Base-by-base conservation (phyloP, 805 yeast species). In the Saturnispora hagleri region DNA sequence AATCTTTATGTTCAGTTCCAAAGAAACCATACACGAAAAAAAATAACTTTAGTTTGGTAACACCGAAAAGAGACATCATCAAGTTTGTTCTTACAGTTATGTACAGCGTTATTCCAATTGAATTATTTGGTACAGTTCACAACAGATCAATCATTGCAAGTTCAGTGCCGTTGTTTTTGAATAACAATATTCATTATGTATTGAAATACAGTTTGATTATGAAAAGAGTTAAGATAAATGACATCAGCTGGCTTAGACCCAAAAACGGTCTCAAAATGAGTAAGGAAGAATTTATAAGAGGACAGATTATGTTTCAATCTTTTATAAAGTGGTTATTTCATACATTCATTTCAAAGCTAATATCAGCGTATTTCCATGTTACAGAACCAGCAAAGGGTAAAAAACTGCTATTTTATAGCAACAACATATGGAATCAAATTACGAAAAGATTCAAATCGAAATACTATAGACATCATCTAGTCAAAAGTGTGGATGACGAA, bases 261-360 rank as follows among this genome's bases (percentile, higher is more conserved):
- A 48, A 43, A 20, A 15, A 53, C 2, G 52, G 59, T 27, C 26
- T 49, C 47, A 22, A 60, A 61, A 12, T 57, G 66, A 74, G 73
- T n/a, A 67, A 65, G 24, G 73, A 72, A 13, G 85, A 80, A 47
- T 68, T 65, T 31, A 47, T 56, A 1, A 64, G 67, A 53, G 69
- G 82, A 3, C 63, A 60, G 46, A 17, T 51, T 0, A 57, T 76
- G 17, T 62, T 81, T 12, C 51, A 57, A 2, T 56, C 60, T 2
- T 79, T 86, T 47, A 27, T 85, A 1, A 46, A 48, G 1, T 90
- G 96, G 96, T 47, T 84, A 2, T 76, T 84, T 41, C 55, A 65
- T 0, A 40, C 35, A 0, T 72, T 81, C 48, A 56, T 86, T 0
- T 67, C 75, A 7, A 71, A 68, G 17, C 53, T 86, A 1, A 57